Evolutionary conservation across 2,329 filamentous ascomycete genomes (phyloP).

Genomic region (Ceratocystis diversiconidia): DNA sequence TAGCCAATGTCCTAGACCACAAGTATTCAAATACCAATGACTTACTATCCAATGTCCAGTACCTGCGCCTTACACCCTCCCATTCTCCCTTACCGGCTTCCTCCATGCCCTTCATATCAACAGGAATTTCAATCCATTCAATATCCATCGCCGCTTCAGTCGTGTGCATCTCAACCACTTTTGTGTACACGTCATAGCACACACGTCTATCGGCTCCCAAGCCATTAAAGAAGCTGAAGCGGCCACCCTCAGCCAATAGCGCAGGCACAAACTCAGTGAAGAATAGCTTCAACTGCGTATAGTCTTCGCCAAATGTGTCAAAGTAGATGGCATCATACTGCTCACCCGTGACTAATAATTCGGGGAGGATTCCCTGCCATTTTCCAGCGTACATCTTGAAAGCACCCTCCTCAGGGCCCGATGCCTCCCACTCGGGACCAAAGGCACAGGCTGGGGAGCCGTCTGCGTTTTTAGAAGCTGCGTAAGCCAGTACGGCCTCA

Average conservation of each 20-base stretch:
- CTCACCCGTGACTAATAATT: slow-evolving; percentile 51
- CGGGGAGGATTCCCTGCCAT: slow-evolving; percentile 70
- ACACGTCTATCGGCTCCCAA: slow-evolving; percentile 83
- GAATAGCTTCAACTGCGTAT: slow-evolving; percentile 69
- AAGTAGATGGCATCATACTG: slow-evolving; percentile 87
- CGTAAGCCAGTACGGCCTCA: slow-evolving; percentile 55
- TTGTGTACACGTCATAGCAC: slow-evolving; percentile 92
- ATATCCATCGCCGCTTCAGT: slow-evolving; percentile 80
- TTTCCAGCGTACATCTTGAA: slow-evolving; percentile 55
- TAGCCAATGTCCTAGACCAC: slow-evolving; percentile 22
- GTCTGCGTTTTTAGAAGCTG: slow-evolving; percentile 26
- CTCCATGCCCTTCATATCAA: slow-evolving; percentile 52
- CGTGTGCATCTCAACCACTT: slow-evolving; percentile 81
- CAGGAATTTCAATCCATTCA: slow-evolving; percentile 65
- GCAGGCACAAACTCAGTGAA: slow-evolving; percentile 78
- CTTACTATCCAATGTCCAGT: slow-evolving; percentile 71
- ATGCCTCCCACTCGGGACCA: slow-evolving; percentile 40
- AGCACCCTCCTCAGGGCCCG: slow-evolving; percentile 47
- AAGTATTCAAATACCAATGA: slow-evolving; percentile 19
- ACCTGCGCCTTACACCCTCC: slow-evolving; percentile 74
- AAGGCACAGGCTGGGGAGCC: slow-evolving; percentile 34
- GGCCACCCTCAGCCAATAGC: slow-evolving; percentile 55
- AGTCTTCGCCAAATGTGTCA: slow-evolving; percentile 94
- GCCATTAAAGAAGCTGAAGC: slow-evolving; percentile 81
- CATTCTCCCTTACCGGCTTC: slow-evolving; percentile 60